phyloP scores from a whole-genome alignment of 306 rosid species.

The Malus fusca region DNA sequence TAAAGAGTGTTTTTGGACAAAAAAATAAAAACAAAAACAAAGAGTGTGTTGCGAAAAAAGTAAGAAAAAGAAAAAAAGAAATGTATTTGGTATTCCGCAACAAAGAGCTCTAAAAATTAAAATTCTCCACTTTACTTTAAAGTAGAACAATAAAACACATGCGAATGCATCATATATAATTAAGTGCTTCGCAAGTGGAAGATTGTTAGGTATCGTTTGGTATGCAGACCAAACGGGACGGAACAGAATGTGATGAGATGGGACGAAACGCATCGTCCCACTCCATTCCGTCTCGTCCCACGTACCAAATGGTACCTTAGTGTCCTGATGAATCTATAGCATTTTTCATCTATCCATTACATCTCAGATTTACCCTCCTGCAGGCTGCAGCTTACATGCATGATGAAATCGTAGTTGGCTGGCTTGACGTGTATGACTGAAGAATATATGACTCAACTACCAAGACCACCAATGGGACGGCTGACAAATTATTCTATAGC shows the following conservation, averaged over 20 bases:
- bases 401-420: not conserved
- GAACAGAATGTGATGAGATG: no score
- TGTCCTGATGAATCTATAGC: no score
- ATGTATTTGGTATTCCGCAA: not conserved
- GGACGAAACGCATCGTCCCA: no score
- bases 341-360: no score
- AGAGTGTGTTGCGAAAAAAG: not conserved
- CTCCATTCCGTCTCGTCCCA: no score
- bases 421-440: not conserved
- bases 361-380: not conserved
- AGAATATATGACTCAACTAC: not conserved
- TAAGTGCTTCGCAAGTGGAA: no score
- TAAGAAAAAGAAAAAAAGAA: not conserved
- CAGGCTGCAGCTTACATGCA: not conserved
- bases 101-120: not conserved
- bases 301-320: no score
- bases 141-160: not conserved
- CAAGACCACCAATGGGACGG: not conserved
- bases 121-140: not conserved
- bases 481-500: not conserved
- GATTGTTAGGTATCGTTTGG: no score
- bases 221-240: no score
- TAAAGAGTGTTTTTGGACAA: not conserved
- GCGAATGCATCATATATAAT: no score
- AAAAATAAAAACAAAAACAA: no score